Evolutionary conservation across 2,329 filamentous ascomycete genomes (phyloP).

Genomic region (Colletotrichum agaves): DNA sequence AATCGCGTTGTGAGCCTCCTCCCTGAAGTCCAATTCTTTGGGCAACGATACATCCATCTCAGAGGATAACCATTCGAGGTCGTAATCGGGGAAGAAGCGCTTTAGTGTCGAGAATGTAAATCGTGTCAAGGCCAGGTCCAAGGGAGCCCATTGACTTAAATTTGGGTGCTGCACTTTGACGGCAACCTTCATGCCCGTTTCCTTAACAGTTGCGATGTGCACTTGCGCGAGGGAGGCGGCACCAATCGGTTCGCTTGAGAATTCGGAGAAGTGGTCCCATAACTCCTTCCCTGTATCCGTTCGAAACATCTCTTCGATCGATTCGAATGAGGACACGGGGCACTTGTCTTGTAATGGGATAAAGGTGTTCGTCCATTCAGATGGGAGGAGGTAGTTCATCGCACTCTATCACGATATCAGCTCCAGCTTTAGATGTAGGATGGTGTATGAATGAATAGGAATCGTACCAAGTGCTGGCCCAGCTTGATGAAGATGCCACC

Average conservation of each 20-base stretch:
- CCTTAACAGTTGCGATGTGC: constrained; percentile 85
- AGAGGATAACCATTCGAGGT: constrained; percentile 92
- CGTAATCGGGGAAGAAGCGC: constrained; percentile 95
- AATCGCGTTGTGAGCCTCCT: constrained; percentile 86
- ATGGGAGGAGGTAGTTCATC: constrained; percentile 92
- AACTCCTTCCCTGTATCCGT: constrained; percentile 83
- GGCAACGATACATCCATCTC: constrained; percentile 94
- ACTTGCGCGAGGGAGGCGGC: constrained; percentile 96
- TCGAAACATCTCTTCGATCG: constrained; percentile 87
- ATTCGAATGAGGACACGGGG: constrained; percentile 88
- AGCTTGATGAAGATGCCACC: constrained; percentile 99
- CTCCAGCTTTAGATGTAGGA: neutral
- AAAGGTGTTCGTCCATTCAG: constrained; percentile 95
- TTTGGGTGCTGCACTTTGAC: constrained; percentile 97
- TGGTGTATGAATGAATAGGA: no score
- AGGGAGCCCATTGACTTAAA: constrained; percentile 86
- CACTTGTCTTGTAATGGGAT: constrained; percentile 96
- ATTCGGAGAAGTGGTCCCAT: constrained; percentile 86
- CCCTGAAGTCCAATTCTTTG: constrained; percentile 88
- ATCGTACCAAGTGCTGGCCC: constrained; percentile 83
- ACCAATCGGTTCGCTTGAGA: constrained; percentile 83
- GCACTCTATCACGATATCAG: constrained; percentile 70
- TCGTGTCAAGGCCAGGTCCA: constrained; percentile 86
- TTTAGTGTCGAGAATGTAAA: constrained; percentile 93
- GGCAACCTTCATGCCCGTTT: constrained; percentile 85